Evolutionary conservation across 208 protist species (phyloP).

Genomic region (Trypanosoma avium): DNA sequence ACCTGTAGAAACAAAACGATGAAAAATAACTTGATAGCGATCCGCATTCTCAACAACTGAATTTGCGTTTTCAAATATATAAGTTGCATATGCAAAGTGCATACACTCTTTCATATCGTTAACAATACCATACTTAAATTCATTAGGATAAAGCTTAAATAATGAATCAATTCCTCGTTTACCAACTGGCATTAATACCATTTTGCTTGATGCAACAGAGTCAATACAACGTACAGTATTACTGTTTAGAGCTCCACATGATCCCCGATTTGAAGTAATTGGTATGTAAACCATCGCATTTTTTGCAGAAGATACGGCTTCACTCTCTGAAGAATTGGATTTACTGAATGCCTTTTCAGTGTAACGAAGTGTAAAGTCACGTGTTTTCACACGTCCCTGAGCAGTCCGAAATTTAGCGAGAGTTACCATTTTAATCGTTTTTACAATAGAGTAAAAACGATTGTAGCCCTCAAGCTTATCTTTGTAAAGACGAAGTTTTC

Average conservation of each 20-base stretch:
- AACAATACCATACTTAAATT: constrained; percentile 77
- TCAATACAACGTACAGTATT: constrained; percentile 73
- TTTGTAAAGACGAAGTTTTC: constrained; percentile 90
- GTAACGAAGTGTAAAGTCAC: constrained; percentile 89
- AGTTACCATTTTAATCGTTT: constrained; percentile 93
- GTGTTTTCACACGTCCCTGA: constrained; percentile 76
- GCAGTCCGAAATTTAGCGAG: constrained; percentile 84
- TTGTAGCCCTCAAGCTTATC: constrained; percentile 93
- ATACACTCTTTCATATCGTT: constrained; percentile 91
- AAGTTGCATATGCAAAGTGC: constrained; percentile 87
- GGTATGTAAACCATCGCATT: constrained; percentile 75
- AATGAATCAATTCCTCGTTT: constrained; percentile 87
- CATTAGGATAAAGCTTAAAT: constrained; percentile 78
- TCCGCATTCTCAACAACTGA: constrained; percentile 55
- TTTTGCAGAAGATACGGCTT: constrained; percentile 28
- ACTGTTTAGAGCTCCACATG: constrained; percentile 89
- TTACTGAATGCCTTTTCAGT: constrained; percentile 89
- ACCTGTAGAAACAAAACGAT: constrained; percentile 82
- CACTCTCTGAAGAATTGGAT: constrained; percentile 37
- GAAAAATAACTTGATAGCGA: constrained; percentile 78
- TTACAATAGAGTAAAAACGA: constrained; percentile 90
- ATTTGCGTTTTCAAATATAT: constrained; percentile 77
- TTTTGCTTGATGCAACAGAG: constrained; percentile 46
- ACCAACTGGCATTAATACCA: constrained; percentile 73
- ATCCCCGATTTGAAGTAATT: constrained; percentile 89